These are phyloP conservation scores for Aspergillus cavernicola DNA, from an alignment of 495 filamentous ascomycete species.

Conservation along the genomic window DNA sequence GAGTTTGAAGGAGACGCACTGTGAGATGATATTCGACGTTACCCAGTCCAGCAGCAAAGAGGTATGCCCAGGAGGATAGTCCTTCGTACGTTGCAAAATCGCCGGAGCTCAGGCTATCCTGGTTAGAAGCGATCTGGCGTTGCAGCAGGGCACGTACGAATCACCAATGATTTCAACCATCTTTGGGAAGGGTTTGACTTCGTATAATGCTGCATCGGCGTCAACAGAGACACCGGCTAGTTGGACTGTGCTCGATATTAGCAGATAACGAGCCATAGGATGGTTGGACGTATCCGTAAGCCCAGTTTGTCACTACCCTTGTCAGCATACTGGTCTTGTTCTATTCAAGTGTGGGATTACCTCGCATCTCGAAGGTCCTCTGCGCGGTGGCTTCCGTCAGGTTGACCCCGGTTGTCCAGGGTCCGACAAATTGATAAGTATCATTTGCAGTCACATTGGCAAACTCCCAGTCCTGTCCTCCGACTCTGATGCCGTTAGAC, in stretches of 20 bases:
- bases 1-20: slow-evolving; percentile 9
- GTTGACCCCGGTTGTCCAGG: slow-evolving; percentile 21
- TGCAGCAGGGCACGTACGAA: slow-evolving; percentile 26
- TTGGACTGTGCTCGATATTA: slow-evolving; percentile 40
- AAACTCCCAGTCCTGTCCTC: slow-evolving; percentile 62
- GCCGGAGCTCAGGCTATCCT: slow-evolving; percentile 38
- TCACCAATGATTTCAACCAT: slow-evolving; percentile 68
- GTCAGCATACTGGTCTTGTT: slow-evolving; percentile 1
- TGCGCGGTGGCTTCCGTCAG: slow-evolving; percentile 7
- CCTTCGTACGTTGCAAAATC: slow-evolving; percentile 62
- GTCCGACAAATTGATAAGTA: slow-evolving; percentile 57
- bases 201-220: slow-evolving; percentile 44
- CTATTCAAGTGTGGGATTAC: slow-evolving; percentile 14
- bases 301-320: slow-evolving; percentile 62
- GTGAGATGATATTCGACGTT: slow-evolving; percentile 62
- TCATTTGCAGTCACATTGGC: slow-evolving; percentile 60
- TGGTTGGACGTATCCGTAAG: slow-evolving; percentile 44
- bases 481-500: slow-evolving; percentile 37
- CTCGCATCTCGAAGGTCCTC: slow-evolving; percentile 35
- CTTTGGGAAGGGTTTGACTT: slow-evolving; percentile 46
- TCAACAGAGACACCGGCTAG: slow-evolving; percentile 54
- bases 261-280: neutral
- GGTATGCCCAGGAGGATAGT: slow-evolving; percentile 54
- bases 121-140: neutral
- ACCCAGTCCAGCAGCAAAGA: slow-evolving; percentile 56